phyloP scores from a whole-genome alignment of 768 basidiomycete genomes.

The Suillus subalutaceus region DNA sequence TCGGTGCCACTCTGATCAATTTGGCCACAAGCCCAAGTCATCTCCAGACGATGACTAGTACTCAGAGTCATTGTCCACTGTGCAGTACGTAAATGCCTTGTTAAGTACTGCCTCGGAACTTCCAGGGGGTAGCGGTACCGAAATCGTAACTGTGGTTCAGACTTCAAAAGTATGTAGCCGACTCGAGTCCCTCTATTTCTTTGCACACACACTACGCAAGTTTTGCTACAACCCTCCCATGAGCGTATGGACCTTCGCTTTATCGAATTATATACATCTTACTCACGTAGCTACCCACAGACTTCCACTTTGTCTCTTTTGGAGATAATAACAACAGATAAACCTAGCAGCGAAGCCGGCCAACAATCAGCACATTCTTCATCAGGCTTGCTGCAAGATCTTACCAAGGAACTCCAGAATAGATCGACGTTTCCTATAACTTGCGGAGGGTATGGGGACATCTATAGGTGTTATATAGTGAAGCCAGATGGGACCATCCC shows the following conservation, averaged over 20 bases:
- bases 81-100: not conserved
- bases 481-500: not conserved
- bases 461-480: slow-evolving; percentile 7
- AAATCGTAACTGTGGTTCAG: not conserved
- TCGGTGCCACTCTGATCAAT: too few relatives aligned
- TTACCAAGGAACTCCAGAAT: not conserved
- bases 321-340: not conserved
- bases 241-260: not conserved
- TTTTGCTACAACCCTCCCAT: not conserved
- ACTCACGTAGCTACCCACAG: not conserved
- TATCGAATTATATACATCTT: not conserved
- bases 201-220: not conserved
- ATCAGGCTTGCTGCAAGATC: not conserved
- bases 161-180: not conserved
- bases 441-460: slow-evolving; percentile 8
- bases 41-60: too few relatives aligned
- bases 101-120: not conserved
- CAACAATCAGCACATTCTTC: not conserved
- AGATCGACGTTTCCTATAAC: not conserved
- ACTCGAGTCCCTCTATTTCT: not conserved
- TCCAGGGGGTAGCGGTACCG: not conserved
- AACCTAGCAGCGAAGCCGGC: too few relatives aligned
- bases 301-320: not conserved
- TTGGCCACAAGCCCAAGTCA: too few relatives aligned
- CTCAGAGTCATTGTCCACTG: too few relatives aligned